Evolutionary conservation across 2,329 filamentous ascomycete species (phyloP), one percentile per base, ranked within the genome.

Genomic region (Apiospora arundinis): DNA sequence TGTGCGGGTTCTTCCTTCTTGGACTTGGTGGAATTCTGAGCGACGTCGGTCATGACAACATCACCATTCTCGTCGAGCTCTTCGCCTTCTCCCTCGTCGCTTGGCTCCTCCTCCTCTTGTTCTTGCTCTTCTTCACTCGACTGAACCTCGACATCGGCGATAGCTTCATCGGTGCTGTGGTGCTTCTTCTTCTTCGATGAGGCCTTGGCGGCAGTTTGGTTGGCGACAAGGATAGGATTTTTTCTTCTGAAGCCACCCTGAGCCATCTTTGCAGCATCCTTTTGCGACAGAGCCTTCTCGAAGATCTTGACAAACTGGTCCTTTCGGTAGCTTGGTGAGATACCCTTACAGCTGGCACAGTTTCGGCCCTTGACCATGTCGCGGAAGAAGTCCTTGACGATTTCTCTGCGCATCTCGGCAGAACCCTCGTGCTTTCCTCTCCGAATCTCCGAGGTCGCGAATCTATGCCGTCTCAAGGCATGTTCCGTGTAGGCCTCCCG

Each of bases 281-380:
- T 97, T 66, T 87, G 82, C 66, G 87, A 89, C 71, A 98, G 84
- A 1, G 92, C 86, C 79, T 93, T 96, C 79, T 95, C 92, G 81
- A 98, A 99, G 70, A 99, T 95, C 82, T 98, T 99, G 79, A 95
- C 92, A 77, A 91, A 96, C 60, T 92, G 89, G 78, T 99, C 95
- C 81, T 97, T 98, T 76, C 95, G 91, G 82, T 94, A 98, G 2
- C 87, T 86, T 14, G 95, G 95, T 18, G 93, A 95, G 73, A 96
- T 90, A 40, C 92, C 93, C 68, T 85, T 83, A 75, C 89, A 92
- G 70, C 83, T 86, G 65, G 85, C 85, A 82, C 96, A 99, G 77
- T 89, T 89, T 76, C 91, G 92, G 66, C 88, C 86, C 76, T 88
- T 89, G 67, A 89, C 89, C 70, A 98, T 92, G 40, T 91, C 89